Conservation (phyloP, 1,284 basidiomycete species). For the Ustilago cynodontis region DNA sequence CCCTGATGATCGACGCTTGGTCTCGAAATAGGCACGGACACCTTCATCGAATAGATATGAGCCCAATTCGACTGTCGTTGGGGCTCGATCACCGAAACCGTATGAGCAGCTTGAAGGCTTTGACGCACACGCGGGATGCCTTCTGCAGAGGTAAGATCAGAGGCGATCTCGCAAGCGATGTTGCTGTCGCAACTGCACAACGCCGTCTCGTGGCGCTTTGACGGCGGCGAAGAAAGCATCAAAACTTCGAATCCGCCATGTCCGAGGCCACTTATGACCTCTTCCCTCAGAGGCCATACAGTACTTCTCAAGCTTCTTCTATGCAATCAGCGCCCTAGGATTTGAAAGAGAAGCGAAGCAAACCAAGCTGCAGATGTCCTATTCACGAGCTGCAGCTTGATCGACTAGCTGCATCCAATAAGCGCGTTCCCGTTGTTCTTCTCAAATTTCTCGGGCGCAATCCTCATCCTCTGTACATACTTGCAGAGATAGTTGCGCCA, state of each 20-base stretch:
- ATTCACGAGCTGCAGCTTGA: conserved; percentile 34
- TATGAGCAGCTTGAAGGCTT: neutral
- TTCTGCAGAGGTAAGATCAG: neutral
- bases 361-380: conserved; percentile 14
- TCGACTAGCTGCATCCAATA: conserved; percentile 31
- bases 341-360: conserved; percentile 5
- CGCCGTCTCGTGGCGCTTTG: neutral
- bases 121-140: neutral
- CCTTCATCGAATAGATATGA: too few relatives aligned
- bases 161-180: neutral
- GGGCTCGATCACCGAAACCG: too few relatives aligned
- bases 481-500: neutral
- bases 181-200: neutral
- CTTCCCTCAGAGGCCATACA: neutral
- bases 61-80: too few relatives aligned
- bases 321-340: too few relatives aligned
- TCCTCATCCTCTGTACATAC: neutral
- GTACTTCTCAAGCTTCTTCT: neutral
- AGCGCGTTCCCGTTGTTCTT: conserved; percentile 18
- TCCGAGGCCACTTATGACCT: neutral
- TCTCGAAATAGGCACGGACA: neutral
- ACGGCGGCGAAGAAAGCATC: neutral
- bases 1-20: neutral
- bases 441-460: conserved; percentile 8
- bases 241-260: neutral